Evolutionary conservation across 2,329 filamentous ascomycete species (phyloP).

Genomic region (Xylariales sp.): DNA sequence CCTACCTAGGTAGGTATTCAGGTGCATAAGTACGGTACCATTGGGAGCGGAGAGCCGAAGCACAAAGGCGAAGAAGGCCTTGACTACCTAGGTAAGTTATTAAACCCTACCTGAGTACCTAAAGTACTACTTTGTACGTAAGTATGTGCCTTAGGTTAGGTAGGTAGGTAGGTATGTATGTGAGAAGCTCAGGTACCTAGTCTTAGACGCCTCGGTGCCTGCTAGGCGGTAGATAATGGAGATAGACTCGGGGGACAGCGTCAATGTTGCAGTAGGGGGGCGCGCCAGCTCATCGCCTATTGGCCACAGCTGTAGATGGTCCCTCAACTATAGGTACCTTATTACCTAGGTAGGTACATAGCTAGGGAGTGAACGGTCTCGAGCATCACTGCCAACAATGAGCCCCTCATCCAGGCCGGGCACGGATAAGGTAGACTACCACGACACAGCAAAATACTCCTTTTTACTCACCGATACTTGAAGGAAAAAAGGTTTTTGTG

Average conservation of each 20-base stretch:
- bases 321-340: conserved; percentile 37
- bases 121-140: too few species aligned
- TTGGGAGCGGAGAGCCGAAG: too few species aligned
- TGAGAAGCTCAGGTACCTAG: not conserved
- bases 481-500: conserved; percentile 27
- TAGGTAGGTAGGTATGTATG: too few species aligned
- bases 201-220: too few species aligned
- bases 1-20: too few species aligned
- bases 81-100: too few species aligned
- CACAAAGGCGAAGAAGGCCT: too few species aligned
- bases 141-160: too few species aligned
- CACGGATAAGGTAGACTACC: conserved; percentile 21
- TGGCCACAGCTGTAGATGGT: conserved; percentile 43
- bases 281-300: conserved; percentile 25
- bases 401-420: conserved; percentile 45
- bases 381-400: conserved; percentile 46
- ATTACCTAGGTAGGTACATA: not conserved
- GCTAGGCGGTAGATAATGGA: not conserved
- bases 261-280: conserved; percentile 24
- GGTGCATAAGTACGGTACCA: too few species aligned
- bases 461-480: conserved; percentile 50
- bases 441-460: conserved; percentile 28
- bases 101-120: too few species aligned
- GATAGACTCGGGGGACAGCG: conserved; percentile 20
- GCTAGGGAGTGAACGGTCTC: conserved; percentile 27